Conservation (phyloP, 257 asterid species). For the Plantago ovata region DNA sequence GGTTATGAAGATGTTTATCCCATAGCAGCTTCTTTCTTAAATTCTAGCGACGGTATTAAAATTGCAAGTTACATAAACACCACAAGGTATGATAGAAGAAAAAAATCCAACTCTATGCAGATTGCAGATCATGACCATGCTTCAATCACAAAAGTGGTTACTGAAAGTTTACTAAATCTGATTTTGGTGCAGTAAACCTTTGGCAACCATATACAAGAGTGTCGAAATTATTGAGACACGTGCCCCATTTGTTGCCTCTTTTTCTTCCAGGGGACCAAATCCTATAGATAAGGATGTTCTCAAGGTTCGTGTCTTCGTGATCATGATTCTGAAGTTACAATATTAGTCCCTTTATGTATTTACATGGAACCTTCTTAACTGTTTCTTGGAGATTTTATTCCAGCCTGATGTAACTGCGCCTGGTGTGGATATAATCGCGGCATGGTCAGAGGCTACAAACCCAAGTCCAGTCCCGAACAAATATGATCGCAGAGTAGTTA, state of each 20-base stretch:
- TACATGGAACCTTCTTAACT: neutral
- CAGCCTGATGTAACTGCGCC: slow-evolving; percentile 54
- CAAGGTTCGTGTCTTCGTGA: slow-evolving; percentile 35
- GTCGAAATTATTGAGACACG: slow-evolving; percentile 16
- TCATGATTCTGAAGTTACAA: neutral
- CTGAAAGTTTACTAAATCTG: neutral
- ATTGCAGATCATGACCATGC: too few species aligned
- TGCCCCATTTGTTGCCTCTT: slow-evolving; percentile 57
- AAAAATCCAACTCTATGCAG: neutral
- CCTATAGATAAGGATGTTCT: slow-evolving; percentile 43
- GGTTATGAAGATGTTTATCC: slow-evolving; percentile 48
- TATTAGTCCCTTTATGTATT: neutral
- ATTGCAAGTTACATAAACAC: slow-evolving; percentile 34
- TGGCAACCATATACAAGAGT: slow-evolving; percentile 39
- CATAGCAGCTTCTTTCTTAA: slow-evolving; percentile 40
- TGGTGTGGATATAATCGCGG: slow-evolving; percentile 67
- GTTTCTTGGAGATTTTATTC: neutral
- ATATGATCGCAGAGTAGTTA: slow-evolving; percentile 39
- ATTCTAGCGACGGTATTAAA: slow-evolving; percentile 24
- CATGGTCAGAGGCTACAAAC: slow-evolving; percentile 51
- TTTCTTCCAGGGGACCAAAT: slow-evolving; percentile 70
- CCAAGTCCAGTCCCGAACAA: slow-evolving; percentile 27
- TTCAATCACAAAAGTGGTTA: neutral
- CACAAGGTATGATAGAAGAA: slow-evolving; percentile 26
- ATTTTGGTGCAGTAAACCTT: slow-evolving; percentile 30